A percentile compares a stretch with the other conserved stretches of the same genome.
These are phyloP conservation scores for Lobosporangium transversale DNA, from an alignment of 192 early-diverging fungal genomes.

Conservation along the genomic window DNA sequence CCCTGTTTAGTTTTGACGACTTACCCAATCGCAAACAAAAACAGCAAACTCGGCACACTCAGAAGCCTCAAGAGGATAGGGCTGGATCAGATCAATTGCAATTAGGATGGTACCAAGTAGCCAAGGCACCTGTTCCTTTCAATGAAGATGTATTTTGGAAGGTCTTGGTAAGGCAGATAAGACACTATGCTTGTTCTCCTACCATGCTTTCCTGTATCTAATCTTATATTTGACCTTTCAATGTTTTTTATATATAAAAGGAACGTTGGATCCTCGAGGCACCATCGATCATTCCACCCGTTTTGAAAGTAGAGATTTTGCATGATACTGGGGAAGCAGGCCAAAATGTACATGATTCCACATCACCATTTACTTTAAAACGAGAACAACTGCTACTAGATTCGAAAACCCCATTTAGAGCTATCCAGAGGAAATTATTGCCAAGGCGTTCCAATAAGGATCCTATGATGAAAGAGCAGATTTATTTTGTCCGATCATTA, in stretches of 20 bases:
- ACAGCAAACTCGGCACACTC: background rate
- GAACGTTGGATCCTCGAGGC: conserved; percentile 70
- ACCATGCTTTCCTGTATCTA: background rate
- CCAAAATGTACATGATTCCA: conserved; percentile 48
- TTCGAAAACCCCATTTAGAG: conserved; percentile 19
- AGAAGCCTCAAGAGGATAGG: background rate
- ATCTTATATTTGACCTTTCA: background rate
- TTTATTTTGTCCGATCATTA: conserved; percentile 44
- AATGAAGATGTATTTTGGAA: conserved; percentile 57
- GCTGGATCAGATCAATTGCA: too few species aligned
- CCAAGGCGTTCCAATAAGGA: conserved; percentile 63
- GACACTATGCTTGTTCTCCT: background rate
- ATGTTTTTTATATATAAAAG: conserved; percentile 10
- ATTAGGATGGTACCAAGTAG: conserved; percentile 50
- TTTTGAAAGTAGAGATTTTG: conserved; percentile 61
- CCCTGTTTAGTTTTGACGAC: conserved; percentile 27
- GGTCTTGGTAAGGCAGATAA: conserved; percentile 51
- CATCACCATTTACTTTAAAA: background rate
- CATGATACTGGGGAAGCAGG: conserved; percentile 55
- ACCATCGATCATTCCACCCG: conserved; percentile 69
- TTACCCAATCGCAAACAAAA: conserved; percentile 17
- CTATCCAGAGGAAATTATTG: conserved; percentile 50
- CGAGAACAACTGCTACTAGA: conserved; percentile 22
- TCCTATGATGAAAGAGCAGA: conserved; percentile 50
- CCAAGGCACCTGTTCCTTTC: conserved; percentile 53